A percentile compares a stretch with the other conserved stretches of the same genome.
Evolutionary conservation across 208 protist species (phyloP).

Genomic region (Vickermania ingenoplastis): DNA sequence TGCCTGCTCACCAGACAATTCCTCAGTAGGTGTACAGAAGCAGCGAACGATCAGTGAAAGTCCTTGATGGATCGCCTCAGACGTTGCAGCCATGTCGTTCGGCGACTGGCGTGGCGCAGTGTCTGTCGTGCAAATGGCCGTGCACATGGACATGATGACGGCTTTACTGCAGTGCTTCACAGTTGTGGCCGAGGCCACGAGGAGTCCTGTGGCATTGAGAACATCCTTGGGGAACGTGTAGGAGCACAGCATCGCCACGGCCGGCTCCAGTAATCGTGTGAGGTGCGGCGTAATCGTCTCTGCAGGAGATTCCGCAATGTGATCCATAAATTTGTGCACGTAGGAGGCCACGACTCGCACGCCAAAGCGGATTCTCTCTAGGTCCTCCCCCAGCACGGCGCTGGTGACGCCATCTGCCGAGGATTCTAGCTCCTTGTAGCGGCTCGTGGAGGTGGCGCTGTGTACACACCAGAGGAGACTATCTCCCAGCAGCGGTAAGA

Average conservation of each 20-base stretch:
- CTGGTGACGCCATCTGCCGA: background rate
- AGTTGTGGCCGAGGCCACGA: constrained; percentile 67
- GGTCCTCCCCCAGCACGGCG: constrained; percentile 60
- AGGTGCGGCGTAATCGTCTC: constrained; percentile 15
- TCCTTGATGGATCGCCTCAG: background rate
- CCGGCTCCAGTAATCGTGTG: constrained; percentile 27
- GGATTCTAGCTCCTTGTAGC: background rate
- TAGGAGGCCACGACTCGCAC: constrained; percentile 78
- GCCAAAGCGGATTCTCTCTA: constrained; percentile 74
- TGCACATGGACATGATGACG: constrained; percentile 43
- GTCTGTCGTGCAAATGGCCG: constrained; percentile 11
- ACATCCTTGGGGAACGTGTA: constrained; percentile 78
- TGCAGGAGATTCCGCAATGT: constrained; percentile 6
- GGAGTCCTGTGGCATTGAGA: constrained; percentile 72
- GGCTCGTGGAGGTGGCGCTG: constrained; percentile 15
- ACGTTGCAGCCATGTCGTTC: background rate
- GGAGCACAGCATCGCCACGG: constrained; percentile 57
- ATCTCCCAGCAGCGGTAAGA: constrained; percentile 66
- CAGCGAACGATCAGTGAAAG: background rate
- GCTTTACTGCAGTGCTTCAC: constrained; percentile 34
- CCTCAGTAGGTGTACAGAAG: background rate
- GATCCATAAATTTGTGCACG: constrained; percentile 64
- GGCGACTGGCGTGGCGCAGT: too few relatives aligned
- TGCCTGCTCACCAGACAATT: background rate
- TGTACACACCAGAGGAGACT: constrained; percentile 60